These are phyloP conservation scores for Neopestalotiopsis clavispora DNA, from an alignment of 2,329 filamentous ascomycete genomes.

Conservation along the genomic window DNA sequence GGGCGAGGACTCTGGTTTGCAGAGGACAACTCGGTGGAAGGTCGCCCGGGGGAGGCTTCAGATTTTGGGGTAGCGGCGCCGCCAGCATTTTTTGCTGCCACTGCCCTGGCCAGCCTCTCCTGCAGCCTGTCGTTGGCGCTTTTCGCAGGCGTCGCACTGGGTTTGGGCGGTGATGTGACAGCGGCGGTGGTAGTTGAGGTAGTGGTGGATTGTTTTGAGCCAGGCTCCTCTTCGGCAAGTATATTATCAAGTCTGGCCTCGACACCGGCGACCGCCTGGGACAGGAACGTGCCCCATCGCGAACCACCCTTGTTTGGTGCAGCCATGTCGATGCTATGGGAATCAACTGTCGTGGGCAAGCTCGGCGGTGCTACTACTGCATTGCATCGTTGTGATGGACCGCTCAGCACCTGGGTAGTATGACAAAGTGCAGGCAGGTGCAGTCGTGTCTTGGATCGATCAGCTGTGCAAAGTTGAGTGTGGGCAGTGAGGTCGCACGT, in stretches of 20 bases:
- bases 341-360: conserved; percentile 7
- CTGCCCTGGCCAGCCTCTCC: conserved; percentile 85
- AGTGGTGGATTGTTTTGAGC: conserved; percentile 44
- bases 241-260: conserved; percentile 94
- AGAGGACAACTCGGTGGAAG: conserved; percentile 35
- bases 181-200: conserved; percentile 33
- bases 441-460: not conserved
- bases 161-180: conserved; percentile 26
- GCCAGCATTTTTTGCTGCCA: conserved; percentile 72
- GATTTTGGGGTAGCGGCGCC: conserved; percentile 43
- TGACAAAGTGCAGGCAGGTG: not conserved
- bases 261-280: conserved; percentile 90
- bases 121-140: conserved; percentile 83
- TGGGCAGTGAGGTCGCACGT: not conserved
- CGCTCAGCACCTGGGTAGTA: not conserved
- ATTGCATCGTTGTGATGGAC: conserved; percentile 5
- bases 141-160: conserved; percentile 55
- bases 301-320: conserved; percentile 58
- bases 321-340: conserved; percentile 44
- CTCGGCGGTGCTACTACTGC: conserved; percentile 8
- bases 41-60: conserved; percentile 50
- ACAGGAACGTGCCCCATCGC: conserved; percentile 81
- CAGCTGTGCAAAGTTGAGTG: not conserved
- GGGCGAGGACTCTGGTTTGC: conserved; percentile 45
- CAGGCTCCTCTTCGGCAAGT: conserved; percentile 76